These are phyloP conservation scores for Aspergillus cavernicola DNA, from an alignment of 495 filamentous ascomycete species.

Conservation along the genomic window DNA sequence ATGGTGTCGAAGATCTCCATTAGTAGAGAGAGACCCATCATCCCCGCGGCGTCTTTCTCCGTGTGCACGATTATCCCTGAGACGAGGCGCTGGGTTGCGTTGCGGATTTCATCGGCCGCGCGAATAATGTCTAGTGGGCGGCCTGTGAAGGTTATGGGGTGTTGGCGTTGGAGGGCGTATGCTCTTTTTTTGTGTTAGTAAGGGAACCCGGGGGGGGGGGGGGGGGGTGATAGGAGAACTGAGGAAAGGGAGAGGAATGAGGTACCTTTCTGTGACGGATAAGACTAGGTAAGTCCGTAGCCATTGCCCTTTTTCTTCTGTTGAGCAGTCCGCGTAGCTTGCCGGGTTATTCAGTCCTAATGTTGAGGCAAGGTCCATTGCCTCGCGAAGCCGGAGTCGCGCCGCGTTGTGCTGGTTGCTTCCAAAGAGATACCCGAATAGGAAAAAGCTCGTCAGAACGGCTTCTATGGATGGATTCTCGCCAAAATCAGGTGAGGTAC, in stretches of 20 bases:
- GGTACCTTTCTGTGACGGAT: constrained; percentile 56
- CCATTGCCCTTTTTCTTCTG: constrained; percentile 40
- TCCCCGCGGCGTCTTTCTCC: constrained; percentile 40
- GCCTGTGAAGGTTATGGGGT: constrained; percentile 39
- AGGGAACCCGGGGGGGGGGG: no score
- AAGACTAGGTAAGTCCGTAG: constrained; percentile 53
- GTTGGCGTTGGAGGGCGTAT: constrained; percentile 66
- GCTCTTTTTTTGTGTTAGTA: constrained; percentile 37
- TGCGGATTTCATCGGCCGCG: constrained; percentile 31
- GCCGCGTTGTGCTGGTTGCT: constrained; percentile 55
- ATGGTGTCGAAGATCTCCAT: constrained; percentile 44
- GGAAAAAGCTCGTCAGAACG: constrained; percentile 74
- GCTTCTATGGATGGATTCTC: constrained; percentile 67
- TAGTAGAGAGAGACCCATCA: constrained; percentile 40
- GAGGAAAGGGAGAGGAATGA: no score
- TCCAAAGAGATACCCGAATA: constrained; percentile 72
- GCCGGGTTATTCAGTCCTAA: constrained; percentile 56
- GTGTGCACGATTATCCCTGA: constrained; percentile 45
- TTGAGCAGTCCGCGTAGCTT: constrained; percentile 42
- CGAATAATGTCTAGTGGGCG: constrained; percentile 39
- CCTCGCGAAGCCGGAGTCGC: constrained; percentile 59
- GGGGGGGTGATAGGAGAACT: no score
- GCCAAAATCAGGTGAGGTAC: constrained; percentile 67
- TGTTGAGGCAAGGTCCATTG: constrained; percentile 53
- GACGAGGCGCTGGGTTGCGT: constrained; percentile 13